Percentiles rank a stretch among this genome's conserved stretches.
Evolutionary conservation across 306 rosid genomes (phyloP).

Genomic region (Quercus variabilis): DNA sequence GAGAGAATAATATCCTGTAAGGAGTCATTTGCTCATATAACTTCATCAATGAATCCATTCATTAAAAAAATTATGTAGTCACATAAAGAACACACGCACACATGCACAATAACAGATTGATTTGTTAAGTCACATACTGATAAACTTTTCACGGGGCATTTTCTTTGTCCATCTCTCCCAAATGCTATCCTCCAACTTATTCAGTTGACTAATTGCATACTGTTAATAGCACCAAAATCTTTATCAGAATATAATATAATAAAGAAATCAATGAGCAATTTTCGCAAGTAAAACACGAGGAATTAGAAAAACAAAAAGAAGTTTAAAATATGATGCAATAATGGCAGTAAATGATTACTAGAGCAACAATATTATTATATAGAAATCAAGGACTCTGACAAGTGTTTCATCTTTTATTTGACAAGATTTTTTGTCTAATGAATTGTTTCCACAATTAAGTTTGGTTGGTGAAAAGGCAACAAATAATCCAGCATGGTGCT

Average conservation of each 20-base stretch:
- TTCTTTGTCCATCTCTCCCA: slow-evolving; percentile 88
- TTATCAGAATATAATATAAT: slow-evolving; percentile 11
- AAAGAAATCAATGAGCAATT: slow-evolving; percentile 3
- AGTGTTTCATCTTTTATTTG: background rate
- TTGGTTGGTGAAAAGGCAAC: background rate
- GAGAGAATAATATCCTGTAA: background rate
- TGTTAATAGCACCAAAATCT: slow-evolving; percentile 41
- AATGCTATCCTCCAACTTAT: slow-evolving; percentile 91
- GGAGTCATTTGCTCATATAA: background rate
- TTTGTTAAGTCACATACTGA: slow-evolving; percentile 43
- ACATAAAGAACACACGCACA: slow-evolving; percentile 7
- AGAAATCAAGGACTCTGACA: background rate
- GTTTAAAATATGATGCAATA: background rate
- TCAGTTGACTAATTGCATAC: slow-evolving; percentile 87
- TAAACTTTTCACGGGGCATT: slow-evolving; percentile 50
- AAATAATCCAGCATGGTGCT: background rate
- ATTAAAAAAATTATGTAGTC: background rate
- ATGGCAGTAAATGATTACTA: background rate
- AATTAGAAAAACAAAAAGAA: background rate
- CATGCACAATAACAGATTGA: background rate
- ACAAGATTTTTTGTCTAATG: background rate
- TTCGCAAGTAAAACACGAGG: background rate
- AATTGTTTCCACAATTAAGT: background rate
- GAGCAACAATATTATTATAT: background rate
- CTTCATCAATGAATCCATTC: background rate